Conservation (phyloP, 257 asterid species). For the Striga asiatica region DNA sequence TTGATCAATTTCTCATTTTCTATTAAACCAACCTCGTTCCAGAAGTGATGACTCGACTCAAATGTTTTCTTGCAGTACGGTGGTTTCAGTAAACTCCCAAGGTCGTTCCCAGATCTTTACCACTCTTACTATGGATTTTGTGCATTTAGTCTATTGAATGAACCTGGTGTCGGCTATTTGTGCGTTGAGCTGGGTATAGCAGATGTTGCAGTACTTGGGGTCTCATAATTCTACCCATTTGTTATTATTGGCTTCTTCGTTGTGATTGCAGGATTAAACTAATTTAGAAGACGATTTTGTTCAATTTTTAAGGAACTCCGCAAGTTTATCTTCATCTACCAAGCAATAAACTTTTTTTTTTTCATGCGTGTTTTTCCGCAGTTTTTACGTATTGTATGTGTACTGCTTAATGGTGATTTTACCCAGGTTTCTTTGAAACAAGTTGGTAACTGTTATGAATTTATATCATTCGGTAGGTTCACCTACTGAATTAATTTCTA, state of each 20-base stretch:
- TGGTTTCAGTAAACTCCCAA: conserved; percentile 85
- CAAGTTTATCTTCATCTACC: too few species aligned
- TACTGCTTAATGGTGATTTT: too few species aligned
- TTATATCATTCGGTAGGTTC: too few species aligned
- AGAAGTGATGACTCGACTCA: neutral
- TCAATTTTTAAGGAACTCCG: neutral
- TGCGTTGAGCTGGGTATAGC: conserved; percentile 64
- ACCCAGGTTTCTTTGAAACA: too few species aligned
- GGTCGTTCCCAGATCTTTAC: conserved; percentile 71
- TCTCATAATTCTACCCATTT: conserved; percentile 13
- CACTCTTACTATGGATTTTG: conserved; percentile 81
- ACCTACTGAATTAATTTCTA: too few species aligned
- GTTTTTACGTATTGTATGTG: too few species aligned
- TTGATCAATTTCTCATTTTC: neutral
- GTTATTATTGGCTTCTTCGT: neutral
- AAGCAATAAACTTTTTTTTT: too few species aligned
- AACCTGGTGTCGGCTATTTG: conserved; percentile 45
- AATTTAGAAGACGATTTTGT: neutral
- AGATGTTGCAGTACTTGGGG: conserved; percentile 34
- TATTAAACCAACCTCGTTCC: neutral
- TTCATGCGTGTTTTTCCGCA: too few species aligned
- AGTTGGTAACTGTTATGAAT: too few species aligned
- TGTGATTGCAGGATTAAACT: neutral
- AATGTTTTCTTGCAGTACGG: conserved; percentile 54
- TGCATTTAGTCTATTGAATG: conserved; percentile 74